phyloP scores from a whole-genome alignment of 2,329 filamentous ascomycete species.

The Sporothrix luriei region DNA sequence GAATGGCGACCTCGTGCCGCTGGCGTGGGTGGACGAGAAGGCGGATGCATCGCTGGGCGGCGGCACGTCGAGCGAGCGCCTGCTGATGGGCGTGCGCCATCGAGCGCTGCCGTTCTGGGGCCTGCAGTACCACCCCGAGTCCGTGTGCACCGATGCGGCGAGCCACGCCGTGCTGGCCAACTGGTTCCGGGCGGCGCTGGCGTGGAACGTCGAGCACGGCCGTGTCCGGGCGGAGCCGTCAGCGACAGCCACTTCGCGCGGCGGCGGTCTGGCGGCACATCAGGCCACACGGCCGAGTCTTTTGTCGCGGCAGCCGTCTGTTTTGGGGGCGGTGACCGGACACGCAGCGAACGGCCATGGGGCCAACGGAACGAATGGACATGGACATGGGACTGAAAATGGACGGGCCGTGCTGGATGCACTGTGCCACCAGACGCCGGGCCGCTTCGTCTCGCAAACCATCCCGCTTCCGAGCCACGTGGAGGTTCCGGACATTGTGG shows the following conservation, averaged over 20 bases:
- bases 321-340: neutral
- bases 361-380: neutral
- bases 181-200: slow-evolving; percentile 70
- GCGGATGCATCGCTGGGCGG: slow-evolving; percentile 46
- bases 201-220: slow-evolving; percentile 56
- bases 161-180: slow-evolving; percentile 67
- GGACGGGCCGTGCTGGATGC: slow-evolving; percentile 15
- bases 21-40: slow-evolving; percentile 61
- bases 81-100: slow-evolving; percentile 79
- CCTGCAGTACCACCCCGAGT: slow-evolving; percentile 89
- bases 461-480: slow-evolving; percentile 52
- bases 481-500: slow-evolving; percentile 58
- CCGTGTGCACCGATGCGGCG: slow-evolving; percentile 73
- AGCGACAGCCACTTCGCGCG: neutral
- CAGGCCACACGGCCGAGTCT: slow-evolving; percentile 44
- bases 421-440: slow-evolving; percentile 26
- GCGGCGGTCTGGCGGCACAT: slow-evolving; percentile 38
- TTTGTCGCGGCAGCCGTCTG: slow-evolving; percentile 38
- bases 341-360: neutral
- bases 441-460: slow-evolving; percentile 46
- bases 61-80: slow-evolving; percentile 47
- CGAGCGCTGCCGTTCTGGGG: slow-evolving; percentile 74
- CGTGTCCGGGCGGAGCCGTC: slow-evolving; percentile 33
- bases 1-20: slow-evolving; percentile 53
- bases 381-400: too few relatives aligned